phyloP scores from a whole-genome alignment of 1,284 basidiomycete genomes.

The Ceratobasidium papillatum region DNA sequence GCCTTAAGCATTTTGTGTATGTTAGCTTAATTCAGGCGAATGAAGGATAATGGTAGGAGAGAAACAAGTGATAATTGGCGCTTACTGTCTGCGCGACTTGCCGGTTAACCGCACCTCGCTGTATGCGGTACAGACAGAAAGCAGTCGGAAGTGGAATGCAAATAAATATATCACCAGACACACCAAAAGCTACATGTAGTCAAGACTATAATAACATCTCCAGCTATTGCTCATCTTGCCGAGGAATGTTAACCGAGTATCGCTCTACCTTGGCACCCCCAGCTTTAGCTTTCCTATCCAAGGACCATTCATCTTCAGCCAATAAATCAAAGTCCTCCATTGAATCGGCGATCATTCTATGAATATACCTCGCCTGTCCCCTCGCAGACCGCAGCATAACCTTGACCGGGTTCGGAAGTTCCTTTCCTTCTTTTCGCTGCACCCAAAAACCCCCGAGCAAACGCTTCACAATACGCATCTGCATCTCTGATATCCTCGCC shows the following conservation, averaged over 20 bases:
- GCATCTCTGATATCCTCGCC: slow-evolving; percentile 16
- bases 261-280: no score
- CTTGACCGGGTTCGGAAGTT: not conserved
- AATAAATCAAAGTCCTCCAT: slow-evolving; percentile 7
- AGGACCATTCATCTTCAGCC: not conserved
- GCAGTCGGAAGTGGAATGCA: no score
- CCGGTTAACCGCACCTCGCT: no score
- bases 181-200: no score
- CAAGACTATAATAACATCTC: no score
- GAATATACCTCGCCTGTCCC: not conserved
- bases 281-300: not conserved
- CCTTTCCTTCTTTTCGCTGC: not conserved
- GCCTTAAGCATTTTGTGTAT: not conserved
- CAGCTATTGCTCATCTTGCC: no score
- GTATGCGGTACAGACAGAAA: no score
- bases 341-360: not conserved
- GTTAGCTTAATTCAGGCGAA: not conserved
- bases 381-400: not conserved
- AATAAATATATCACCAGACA: no score
- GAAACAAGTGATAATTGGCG: not conserved
- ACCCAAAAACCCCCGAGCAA: not conserved
- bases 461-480: not conserved
- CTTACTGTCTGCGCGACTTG: no score
- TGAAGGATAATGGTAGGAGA: not conserved
- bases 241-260: no score